These are phyloP conservation scores for Chenopodium album DNA, from an alignment of 148 eudicot genomes.

Conservation along the genomic window DNA sequence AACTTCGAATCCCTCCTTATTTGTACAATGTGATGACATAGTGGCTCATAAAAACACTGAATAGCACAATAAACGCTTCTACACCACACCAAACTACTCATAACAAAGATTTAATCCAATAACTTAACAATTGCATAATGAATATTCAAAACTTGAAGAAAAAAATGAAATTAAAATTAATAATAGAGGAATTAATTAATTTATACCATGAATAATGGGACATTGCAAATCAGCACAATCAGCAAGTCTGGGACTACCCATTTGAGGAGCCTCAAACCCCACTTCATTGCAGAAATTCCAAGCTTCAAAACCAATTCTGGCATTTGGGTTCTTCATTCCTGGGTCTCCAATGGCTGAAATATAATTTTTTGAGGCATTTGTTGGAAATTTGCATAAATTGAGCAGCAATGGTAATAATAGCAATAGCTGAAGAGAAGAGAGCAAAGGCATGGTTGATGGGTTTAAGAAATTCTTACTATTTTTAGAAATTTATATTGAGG, in stretches of 20 bases:
- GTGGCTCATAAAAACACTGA: too few relatives aligned
- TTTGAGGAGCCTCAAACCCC: conserved; percentile 32
- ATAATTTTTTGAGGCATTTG: background rate
- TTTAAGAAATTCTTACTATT: background rate
- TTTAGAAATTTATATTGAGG: too few relatives aligned
- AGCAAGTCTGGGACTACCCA: conserved; percentile 41
- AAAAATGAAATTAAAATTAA: too few relatives aligned
- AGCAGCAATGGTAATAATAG: conserved; percentile 10
- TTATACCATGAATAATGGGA: conserved; percentile 24
- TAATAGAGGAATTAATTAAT: background rate
- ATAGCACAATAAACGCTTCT: too few relatives aligned
- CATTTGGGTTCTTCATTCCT: conserved; percentile 37
- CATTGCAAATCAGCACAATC: conserved; percentile 37
- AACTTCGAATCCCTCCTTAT: too few relatives aligned
- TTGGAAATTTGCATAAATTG: conserved; percentile 8
- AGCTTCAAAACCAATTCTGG: conserved; percentile 34
- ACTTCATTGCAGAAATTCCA: conserved; percentile 50
- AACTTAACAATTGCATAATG: background rate
- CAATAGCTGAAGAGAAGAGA: background rate
- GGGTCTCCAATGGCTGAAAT: conserved; percentile 42
- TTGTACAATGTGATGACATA: too few relatives aligned
- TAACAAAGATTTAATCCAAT: background rate
- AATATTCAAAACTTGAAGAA: background rate
- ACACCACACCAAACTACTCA: background rate
- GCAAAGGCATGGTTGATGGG: conserved; percentile 1